phyloP scores from a whole-genome alignment of 192 early-diverging fungal species.

The Entomortierella parvispora region DNA sequence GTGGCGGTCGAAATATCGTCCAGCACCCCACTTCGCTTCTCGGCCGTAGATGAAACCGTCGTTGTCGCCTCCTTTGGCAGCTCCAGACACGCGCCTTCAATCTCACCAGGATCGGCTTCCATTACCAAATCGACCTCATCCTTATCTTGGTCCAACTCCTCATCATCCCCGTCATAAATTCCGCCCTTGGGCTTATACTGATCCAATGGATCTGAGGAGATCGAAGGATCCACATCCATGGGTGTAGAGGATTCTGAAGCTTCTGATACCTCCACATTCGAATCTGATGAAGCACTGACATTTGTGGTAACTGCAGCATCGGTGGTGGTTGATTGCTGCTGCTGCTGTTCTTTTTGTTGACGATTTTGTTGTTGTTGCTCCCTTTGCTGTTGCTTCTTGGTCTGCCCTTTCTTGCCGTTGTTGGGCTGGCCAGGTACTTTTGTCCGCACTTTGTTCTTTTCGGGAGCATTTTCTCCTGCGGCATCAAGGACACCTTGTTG shows the following conservation, averaged over 20 bases:
- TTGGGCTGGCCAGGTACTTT: slow-evolving; percentile 49
- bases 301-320: neutral
- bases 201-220: neutral
- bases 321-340: slow-evolving; percentile 1
- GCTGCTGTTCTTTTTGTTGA: neutral
- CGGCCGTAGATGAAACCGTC: neutral
- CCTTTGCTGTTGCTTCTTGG: slow-evolving; percentile 39
- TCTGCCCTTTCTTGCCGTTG: slow-evolving; percentile 41
- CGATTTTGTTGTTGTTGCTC: neutral
- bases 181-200: slow-evolving; percentile 30
- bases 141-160: slow-evolving; percentile 11
- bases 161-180: slow-evolving; percentile 29
- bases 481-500: slow-evolving; percentile 29
- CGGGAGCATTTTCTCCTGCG: neutral
- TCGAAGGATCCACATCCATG: slow-evolving; percentile 4
- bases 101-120: slow-evolving; percentile 50
- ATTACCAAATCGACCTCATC: slow-evolving; percentile 49
- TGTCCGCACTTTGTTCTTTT: slow-evolving; percentile 40
- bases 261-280: neutral
- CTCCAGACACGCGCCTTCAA: slow-evolving; percentile 46
- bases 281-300: neutral
- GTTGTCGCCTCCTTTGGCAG: slow-evolving; percentile 32
- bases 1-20: too few relatives aligned
- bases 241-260: neutral
- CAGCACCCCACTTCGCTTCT: too few relatives aligned